Conservation (phyloP, 1,284 basidiomycete species). For the Sporisorium exsertum region DNA sequence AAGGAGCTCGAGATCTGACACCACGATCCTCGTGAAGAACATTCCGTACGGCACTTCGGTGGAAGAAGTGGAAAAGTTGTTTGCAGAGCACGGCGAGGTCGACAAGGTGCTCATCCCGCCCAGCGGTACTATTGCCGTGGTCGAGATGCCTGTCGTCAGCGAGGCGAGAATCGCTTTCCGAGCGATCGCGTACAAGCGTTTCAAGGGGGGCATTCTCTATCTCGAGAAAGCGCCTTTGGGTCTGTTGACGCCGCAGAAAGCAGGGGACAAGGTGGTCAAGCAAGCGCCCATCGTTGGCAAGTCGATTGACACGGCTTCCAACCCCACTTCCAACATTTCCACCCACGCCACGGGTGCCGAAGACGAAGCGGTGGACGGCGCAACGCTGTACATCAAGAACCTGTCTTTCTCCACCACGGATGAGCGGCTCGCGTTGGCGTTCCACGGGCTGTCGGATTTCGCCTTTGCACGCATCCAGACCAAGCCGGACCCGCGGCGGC, state of each 20-base stretch:
- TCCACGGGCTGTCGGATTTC: slow-evolving; percentile 84
- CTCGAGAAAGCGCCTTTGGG: slow-evolving; percentile 87
- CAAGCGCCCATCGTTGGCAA: slow-evolving; percentile 52
- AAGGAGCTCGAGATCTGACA: slow-evolving; percentile 72
- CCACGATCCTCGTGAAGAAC: slow-evolving; percentile 92
- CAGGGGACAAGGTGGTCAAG: slow-evolving; percentile 41
- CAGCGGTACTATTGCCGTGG: slow-evolving; percentile 91
- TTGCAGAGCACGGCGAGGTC: slow-evolving; percentile 82
- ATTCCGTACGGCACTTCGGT: slow-evolving; percentile 90
- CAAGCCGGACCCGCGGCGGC: slow-evolving; percentile 79
- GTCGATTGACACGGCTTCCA: slow-evolving; percentile 23
- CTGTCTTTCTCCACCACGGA: slow-evolving; percentile 88
- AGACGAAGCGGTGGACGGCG: slow-evolving; percentile 75
- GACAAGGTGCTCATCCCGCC: slow-evolving; percentile 86
- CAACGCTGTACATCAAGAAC: slow-evolving; percentile 95
- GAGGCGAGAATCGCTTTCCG: slow-evolving; percentile 75
- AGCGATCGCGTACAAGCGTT: slow-evolving; percentile 84
- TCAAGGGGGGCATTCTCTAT: slow-evolving; percentile 90
- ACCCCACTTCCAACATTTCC: slow-evolving; percentile 14
- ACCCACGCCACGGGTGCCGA: background rate
- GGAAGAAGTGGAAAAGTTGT: slow-evolving; percentile 81
- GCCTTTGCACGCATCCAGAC: slow-evolving; percentile 90
- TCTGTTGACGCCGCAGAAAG: slow-evolving; percentile 71
- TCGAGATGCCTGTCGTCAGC: slow-evolving; percentile 80
- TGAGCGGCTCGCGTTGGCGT: slow-evolving; percentile 78